phyloP scores from a whole-genome alignment of 2,329 filamentous ascomycete genomes.

The Magnaporthiopsis rhizophila region DNA sequence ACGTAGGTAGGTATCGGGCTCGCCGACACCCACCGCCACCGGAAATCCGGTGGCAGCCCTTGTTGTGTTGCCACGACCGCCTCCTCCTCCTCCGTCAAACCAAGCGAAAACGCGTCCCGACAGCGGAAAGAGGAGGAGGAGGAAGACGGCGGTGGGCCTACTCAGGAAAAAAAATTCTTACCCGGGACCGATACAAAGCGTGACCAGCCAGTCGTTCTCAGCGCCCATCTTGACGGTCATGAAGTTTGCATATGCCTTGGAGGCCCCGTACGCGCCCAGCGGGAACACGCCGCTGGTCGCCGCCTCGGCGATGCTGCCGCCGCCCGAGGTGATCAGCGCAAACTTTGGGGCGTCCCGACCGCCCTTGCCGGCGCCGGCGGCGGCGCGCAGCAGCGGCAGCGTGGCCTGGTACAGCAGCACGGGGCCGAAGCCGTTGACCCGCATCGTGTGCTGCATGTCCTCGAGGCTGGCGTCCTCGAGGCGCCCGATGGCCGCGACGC shows the following conservation, averaged over 20 bases:
- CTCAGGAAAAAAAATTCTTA: slow-evolving; percentile 10
- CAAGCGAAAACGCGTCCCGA: no score
- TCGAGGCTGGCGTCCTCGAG: slow-evolving; percentile 11
- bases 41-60: no score
- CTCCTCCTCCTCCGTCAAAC: no score
- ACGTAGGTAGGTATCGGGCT: no score
- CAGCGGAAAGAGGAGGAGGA: no score
- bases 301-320: slow-evolving; percentile 18
- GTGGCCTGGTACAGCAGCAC: slow-evolving; percentile 16
- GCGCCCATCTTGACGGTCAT: slow-evolving; percentile 17
- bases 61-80: no score
- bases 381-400: slow-evolving; percentile 13
- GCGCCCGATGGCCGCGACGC: slow-evolving; percentile 10
- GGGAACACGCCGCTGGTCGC: slow-evolving; percentile 14
- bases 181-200: slow-evolving; percentile 20
- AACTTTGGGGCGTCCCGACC: slow-evolving; percentile 11
- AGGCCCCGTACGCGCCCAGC: slow-evolving; percentile 18
- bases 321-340: slow-evolving; percentile 16
- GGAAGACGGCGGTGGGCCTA: no score
- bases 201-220: slow-evolving; percentile 14
- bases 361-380: no score
- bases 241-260: slow-evolving; percentile 20
- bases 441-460: slow-evolving; percentile 14
- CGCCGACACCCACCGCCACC: no score
- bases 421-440: slow-evolving; percentile 17